Conservation (phyloP, 306 rosid species). For the Bauhinia variegata region DNA sequence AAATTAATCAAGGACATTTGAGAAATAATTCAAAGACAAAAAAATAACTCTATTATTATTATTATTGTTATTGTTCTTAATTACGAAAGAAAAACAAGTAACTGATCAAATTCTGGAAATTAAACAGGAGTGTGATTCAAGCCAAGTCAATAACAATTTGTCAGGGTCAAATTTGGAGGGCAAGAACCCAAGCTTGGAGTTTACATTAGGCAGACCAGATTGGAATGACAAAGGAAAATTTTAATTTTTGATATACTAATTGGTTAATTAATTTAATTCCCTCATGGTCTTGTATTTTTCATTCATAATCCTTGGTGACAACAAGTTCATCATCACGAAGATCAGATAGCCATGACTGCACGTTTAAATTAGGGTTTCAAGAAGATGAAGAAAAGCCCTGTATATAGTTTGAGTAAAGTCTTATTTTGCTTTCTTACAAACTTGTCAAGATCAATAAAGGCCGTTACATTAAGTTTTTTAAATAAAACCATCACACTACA, state of each 20-base stretch:
- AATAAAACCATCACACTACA: too few species aligned
- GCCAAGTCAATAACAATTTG: conserved; percentile 50
- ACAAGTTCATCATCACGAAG: conserved; percentile 36
- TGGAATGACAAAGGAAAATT: conserved; percentile 76
- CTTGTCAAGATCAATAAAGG: too few species aligned
- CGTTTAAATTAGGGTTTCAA: conserved; percentile 33
- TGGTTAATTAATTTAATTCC: conserved; percentile 3
- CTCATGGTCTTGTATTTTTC: conserved; percentile 32
- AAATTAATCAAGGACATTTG: too few species aligned
- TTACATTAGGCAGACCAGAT: conserved; percentile 91
- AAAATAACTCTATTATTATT: too few species aligned
- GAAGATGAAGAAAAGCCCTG: conserved; percentile 15
- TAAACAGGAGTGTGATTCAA: conserved; percentile 82
- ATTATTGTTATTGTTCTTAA: too few species aligned
- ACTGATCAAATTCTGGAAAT: background rate
- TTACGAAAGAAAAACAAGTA: too few species aligned
- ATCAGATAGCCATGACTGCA: conserved; percentile 10
- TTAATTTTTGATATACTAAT: conserved; percentile 40
- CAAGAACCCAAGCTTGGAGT: conserved; percentile 90
- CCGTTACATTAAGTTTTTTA: too few species aligned
- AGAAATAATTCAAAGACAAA: too few species aligned
- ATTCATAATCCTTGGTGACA: conserved; percentile 24
- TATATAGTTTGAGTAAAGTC: too few species aligned
- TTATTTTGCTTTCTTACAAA: too few species aligned
- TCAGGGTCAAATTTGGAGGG: conserved; percentile 58